Evolutionary conservation across 2,329 filamentous ascomycete species (phyloP).

Genomic region (Fusarium proliferatum): DNA sequence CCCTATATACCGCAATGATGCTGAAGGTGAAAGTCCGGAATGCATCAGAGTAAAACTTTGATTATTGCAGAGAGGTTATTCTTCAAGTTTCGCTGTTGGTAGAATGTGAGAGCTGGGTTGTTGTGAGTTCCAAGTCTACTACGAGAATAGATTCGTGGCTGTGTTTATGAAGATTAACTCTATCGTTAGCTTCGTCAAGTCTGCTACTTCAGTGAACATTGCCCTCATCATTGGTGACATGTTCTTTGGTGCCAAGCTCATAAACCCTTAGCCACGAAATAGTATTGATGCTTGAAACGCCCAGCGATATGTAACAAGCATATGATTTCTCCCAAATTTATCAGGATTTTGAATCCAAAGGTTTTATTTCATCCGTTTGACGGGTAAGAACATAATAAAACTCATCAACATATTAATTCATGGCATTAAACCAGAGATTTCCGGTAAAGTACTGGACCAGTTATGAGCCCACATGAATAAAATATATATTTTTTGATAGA

Average conservation of each 20-base stretch:
- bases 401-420: neutral
- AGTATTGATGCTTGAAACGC: neutral
- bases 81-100: too few species aligned
- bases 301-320: neutral
- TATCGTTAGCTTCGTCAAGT: too few species aligned
- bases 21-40: too few species aligned
- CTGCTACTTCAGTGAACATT: neutral
- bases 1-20: too few species aligned
- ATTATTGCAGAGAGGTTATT: neutral
- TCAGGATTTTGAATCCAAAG: neutral
- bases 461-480: neutral
- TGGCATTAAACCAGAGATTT: neutral
- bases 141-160: too few species aligned
- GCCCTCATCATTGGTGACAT: too few species aligned
- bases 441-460: neutral
- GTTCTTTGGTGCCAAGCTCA: neutral
- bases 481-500: neutral
- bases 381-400: neutral
- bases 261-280: neutral
- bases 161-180: neutral
- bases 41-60: neutral
- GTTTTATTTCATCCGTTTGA: neutral
- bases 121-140: neutral
- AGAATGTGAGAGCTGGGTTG: neutral
- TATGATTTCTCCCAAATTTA: neutral